Evolutionary conservation across 768 basidiomycete species (phyloP).

Genomic region (Cystobasidium onofrii): DNA sequence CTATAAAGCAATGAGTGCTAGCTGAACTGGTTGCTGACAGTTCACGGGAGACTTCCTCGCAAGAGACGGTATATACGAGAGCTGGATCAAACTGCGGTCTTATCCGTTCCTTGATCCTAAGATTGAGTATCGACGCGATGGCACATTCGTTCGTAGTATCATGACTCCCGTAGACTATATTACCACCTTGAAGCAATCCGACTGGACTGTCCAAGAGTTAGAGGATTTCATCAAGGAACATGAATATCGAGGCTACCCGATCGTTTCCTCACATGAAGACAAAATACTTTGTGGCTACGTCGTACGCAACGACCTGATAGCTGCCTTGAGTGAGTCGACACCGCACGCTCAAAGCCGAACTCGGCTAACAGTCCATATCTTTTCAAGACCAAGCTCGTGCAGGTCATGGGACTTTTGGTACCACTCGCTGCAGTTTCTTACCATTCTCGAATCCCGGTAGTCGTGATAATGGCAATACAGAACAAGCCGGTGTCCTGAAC

Average conservation of each 20-base stretch:
- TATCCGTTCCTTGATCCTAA: slow-evolving; percentile 41
- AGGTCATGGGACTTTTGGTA: not conserved
- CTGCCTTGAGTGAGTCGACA: slow-evolving; percentile 56
- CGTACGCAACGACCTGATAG: slow-evolving; percentile 80
- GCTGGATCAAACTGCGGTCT: slow-evolving; percentile 41
- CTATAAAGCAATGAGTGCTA: slow-evolving; percentile 28
- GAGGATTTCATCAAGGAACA: slow-evolving; percentile 32
- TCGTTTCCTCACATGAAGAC: slow-evolving; percentile 10
- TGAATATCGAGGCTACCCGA: slow-evolving; percentile 39
- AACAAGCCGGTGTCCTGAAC: slow-evolving; percentile 17
- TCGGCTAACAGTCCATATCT: not conserved
- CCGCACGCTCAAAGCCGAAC: not conserved
- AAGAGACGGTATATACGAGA: slow-evolving; percentile 68
- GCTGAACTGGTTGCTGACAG: slow-evolving; percentile 72
- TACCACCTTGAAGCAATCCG: slow-evolving; percentile 68
- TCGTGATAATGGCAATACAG: not conserved
- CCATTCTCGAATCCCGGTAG: not conserved
- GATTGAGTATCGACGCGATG: slow-evolving; percentile 39
- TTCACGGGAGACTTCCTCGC: slow-evolving; percentile 82
- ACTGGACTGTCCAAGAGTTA: slow-evolving; percentile 62
- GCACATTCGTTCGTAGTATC: slow-evolving; percentile 34
- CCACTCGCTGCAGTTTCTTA: slow-evolving; percentile 6
- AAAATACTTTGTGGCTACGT: slow-evolving; percentile 74
- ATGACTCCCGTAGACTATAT: slow-evolving; percentile 46
- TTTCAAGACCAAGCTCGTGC: slow-evolving; percentile 14